Evolutionary conservation across 805 yeast species (phyloP).

Genomic region (Wickerhamomyces xylosicus): DNA sequence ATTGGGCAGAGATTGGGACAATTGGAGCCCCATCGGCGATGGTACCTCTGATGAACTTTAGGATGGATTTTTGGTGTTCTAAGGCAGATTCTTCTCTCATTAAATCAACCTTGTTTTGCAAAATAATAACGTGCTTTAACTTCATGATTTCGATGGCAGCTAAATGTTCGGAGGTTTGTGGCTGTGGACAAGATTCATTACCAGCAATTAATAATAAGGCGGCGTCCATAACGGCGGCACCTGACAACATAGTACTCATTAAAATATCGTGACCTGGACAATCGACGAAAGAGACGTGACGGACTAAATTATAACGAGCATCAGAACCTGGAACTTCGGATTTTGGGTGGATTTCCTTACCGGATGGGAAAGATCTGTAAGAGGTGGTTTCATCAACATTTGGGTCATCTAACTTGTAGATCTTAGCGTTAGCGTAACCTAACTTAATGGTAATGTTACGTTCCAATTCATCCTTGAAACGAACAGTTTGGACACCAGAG

Average conservation of each 20-base stretch:
- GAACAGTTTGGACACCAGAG: slow-evolving; percentile 97
- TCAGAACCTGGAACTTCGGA: slow-evolving; percentile 80
- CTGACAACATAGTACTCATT: slow-evolving; percentile 99
- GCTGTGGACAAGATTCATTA: slow-evolving; percentile 99
- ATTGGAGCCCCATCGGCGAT: slow-evolving; percentile 99
- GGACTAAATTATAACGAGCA: slow-evolving; percentile 82
- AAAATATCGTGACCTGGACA: slow-evolving; percentile 99
- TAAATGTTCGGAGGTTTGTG: slow-evolving; percentile 97
- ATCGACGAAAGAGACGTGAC: slow-evolving; percentile 98
- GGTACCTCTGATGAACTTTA: slow-evolving; percentile 92
- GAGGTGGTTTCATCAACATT: slow-evolving; percentile 90
- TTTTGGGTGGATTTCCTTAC: slow-evolving; percentile 89
- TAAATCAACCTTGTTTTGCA: slow-evolving; percentile 96
- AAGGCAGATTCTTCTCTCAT: slow-evolving; percentile 96
- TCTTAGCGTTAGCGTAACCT: slow-evolving; percentile 98
- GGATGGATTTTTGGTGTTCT: slow-evolving; percentile 89
- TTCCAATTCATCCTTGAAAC: slow-evolving; percentile 98
- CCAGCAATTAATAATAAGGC: slow-evolving; percentile 94
- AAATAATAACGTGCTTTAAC: slow-evolving; percentile 87
- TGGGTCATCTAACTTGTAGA: slow-evolving; percentile 83
- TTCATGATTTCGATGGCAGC: slow-evolving; percentile 99
- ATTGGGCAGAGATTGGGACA: slow-evolving; percentile 97
- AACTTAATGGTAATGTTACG: slow-evolving; percentile 97
- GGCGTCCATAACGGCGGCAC: slow-evolving; percentile 99
- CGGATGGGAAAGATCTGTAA: slow-evolving; percentile 89